Conservation (phyloP, 495 filamentous ascomycete species). For the Trichoderma parareesei region DNA sequence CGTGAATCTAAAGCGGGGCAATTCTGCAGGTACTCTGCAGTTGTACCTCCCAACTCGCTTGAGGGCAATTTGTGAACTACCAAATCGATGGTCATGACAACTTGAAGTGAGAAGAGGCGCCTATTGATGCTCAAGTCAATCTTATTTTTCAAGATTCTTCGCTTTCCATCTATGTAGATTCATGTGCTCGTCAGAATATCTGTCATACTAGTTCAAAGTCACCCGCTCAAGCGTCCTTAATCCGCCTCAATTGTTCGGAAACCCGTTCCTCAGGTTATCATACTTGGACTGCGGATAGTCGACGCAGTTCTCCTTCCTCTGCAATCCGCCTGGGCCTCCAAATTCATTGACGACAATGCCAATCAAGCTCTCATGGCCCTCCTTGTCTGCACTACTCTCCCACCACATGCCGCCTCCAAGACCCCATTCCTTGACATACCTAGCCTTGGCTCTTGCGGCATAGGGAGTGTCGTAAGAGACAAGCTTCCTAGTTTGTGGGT, state of each 20-base stretch:
- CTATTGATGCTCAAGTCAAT: too few species aligned
- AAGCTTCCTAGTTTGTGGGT: conserved; percentile 49
- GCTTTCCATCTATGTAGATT: too few species aligned
- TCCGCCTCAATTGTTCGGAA: conserved; percentile 30
- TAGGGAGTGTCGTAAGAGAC: conserved; percentile 71
- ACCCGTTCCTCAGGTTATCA: conserved; percentile 63
- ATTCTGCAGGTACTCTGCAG: background rate
- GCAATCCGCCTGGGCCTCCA: conserved; percentile 45
- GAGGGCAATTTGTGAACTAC: too few species aligned
- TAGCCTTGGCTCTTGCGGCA: conserved; percentile 59
- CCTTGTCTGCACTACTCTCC: conserved; percentile 80
- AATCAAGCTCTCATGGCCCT: conserved; percentile 59
- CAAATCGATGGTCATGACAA: too few species aligned
- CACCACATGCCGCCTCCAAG: conserved; percentile 95
- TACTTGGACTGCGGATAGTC: conserved; percentile 69
- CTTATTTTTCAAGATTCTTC: too few species aligned
- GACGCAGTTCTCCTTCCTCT: conserved; percentile 58
- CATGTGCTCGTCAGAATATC: too few species aligned
- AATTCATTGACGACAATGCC: conserved; percentile 53
- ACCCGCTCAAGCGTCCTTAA: too few species aligned
- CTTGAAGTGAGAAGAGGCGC: too few species aligned
- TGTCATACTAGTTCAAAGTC: too few species aligned
- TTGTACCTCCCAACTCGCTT: too few species aligned
- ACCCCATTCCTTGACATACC: conserved; percentile 54
- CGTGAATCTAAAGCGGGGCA: background rate